These are phyloP conservation scores for Ziziphus jujuba DNA, from an alignment of 306 rosid genomes.

Conservation along the genomic window DNA sequence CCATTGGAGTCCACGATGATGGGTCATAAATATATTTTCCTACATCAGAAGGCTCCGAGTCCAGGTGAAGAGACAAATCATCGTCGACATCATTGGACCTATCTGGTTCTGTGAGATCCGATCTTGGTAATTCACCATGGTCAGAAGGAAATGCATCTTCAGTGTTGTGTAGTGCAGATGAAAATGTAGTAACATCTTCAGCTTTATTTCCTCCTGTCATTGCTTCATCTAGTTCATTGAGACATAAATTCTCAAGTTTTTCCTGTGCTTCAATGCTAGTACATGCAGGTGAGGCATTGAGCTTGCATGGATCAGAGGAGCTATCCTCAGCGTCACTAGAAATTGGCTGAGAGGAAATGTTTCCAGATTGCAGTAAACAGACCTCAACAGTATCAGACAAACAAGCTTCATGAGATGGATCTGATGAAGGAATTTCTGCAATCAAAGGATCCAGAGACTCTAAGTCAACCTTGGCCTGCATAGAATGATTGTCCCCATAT, in stretches of 20 bases:
- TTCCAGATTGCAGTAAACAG: conserved; percentile 19
- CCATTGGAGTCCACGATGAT: conserved; percentile 79
- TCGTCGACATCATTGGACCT: conserved; percentile 31
- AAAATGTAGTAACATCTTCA: conserved; percentile 56
- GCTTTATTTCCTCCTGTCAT: conserved; percentile 26
- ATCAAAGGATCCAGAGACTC: conserved; percentile 26
- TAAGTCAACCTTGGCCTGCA: conserved; percentile 29
- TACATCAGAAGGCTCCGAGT: conserved; percentile 28
- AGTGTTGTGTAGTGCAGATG: conserved; percentile 51
- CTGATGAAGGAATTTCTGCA: conserved; percentile 32
- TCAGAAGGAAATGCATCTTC: conserved; percentile 39
- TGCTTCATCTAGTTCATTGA: conserved; percentile 44
- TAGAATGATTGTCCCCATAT: conserved; percentile 31
- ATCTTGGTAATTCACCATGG: conserved; percentile 28
- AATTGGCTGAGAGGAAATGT: conserved; percentile 15
- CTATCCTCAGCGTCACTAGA: conserved; percentile 26
- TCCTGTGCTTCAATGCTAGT: conserved; percentile 39
- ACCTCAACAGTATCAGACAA: conserved; percentile 27
- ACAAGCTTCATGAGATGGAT: conserved; percentile 29
- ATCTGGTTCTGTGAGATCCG: conserved; percentile 28
- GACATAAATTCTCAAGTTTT: conserved; percentile 36
- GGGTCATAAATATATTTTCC: conserved; percentile 46
- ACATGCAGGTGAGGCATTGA: conserved; percentile 27
- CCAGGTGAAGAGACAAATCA: conserved; percentile 32
- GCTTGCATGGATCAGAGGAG: conserved; percentile 35